A percentile compares a stretch with the other conserved stretches of the same genome.
Evolutionary conservation across 805 yeast genomes (phyloP).

Genomic region (Saccharomycopsis capsularis): DNA sequence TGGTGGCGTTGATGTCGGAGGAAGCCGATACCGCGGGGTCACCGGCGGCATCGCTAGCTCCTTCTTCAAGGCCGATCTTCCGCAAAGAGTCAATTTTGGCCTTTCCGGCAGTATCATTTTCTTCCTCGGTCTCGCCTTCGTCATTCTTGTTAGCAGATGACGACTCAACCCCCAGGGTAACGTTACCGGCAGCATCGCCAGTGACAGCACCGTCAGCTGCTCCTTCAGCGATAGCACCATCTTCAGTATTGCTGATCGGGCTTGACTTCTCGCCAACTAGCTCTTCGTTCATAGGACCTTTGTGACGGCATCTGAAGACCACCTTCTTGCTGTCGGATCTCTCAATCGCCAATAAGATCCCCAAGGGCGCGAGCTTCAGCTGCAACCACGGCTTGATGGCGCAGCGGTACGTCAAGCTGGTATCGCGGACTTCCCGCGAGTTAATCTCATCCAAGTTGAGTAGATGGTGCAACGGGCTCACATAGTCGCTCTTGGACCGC

Average conservation of each 20-base stretch:
- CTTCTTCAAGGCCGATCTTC: too few species aligned
- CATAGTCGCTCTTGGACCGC: neutral
- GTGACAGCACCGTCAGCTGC: neutral
- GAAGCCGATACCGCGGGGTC: too few species aligned
- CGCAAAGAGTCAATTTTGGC: too few species aligned
- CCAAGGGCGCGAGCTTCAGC: slow-evolving; percentile 15
- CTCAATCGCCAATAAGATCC: slow-evolving; percentile 25
- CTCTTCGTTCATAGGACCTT: neutral
- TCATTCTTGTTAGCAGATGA: neutral
- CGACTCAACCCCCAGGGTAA: too few species aligned
- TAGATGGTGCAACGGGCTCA: slow-evolving; percentile 12
- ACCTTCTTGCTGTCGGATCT: slow-evolving; percentile 29
- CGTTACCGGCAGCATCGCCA: neutral
- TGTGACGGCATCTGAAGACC: slow-evolving; percentile 27
- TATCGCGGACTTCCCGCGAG: slow-evolving; percentile 1
- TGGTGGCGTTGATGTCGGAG: too few species aligned
- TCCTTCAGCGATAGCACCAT: neutral
- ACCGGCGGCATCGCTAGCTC: neutral
- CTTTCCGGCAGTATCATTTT: neutral
- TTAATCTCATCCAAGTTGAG: slow-evolving; percentile 20
- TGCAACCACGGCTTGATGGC: slow-evolving; percentile 21
- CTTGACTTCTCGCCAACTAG: neutral
- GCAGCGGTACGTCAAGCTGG: slow-evolving; percentile 6
- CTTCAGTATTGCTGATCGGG: neutral
- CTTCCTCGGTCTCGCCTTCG: neutral